These are phyloP conservation scores for Scutellaria baicalensis DNA, from an alignment of 257 asterid species.

Conservation along the genomic window DNA sequence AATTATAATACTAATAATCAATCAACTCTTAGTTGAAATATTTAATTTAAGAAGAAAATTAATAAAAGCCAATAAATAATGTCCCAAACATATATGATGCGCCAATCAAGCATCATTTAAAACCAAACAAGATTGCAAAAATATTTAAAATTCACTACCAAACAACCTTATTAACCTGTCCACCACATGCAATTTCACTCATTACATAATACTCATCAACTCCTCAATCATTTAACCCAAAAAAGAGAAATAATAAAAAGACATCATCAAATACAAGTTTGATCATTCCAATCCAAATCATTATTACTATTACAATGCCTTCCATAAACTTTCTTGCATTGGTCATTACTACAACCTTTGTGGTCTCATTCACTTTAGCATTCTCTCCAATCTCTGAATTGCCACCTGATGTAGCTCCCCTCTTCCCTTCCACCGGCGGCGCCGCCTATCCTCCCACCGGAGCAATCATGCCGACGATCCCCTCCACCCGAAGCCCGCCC, in stretches of 20 bases:
- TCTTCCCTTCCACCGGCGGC: conserved; percentile 44
- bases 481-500: conserved; percentile 44
- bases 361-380: conserved; percentile 23
- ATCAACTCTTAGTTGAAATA: neutral
- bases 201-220: conserved; percentile 6
- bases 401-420: conserved; percentile 59
- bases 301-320: conserved; percentile 39
- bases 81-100: neutral
- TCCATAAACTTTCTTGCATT: conserved; percentile 24
- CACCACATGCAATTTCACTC: conserved; percentile 24
- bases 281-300: conserved; percentile 17
- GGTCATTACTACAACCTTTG: conserved; percentile 21
- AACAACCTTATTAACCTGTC: conserved; percentile 22
- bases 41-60: neutral
- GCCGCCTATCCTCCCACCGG: conserved; percentile 22
- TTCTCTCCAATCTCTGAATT: conserved; percentile 21
- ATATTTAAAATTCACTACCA: conserved; percentile 14
- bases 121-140: neutral
- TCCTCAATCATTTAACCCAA: conserved; percentile 9
- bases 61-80: too few relatives aligned
- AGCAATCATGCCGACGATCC: conserved; percentile 36
- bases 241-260: neutral
- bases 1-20: neutral
- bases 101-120: conserved; percentile 15
- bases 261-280: conserved; percentile 9